phyloP scores from a whole-genome alignment of 306 rosid species.

The Corylus americana region DNA sequence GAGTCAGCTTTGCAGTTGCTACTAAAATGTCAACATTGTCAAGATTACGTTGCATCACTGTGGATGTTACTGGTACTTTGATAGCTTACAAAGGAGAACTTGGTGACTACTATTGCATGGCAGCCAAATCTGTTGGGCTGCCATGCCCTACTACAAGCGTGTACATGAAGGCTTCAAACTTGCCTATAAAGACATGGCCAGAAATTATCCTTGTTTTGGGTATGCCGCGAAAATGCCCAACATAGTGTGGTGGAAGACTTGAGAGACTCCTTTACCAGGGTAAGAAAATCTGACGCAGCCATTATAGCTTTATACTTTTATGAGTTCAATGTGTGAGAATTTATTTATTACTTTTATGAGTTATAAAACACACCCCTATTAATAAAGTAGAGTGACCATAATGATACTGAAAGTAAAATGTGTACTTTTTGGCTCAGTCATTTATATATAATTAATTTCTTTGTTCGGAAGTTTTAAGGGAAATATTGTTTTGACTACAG shows the following conservation, averaged over 20 bases:
- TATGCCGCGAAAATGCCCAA: constrained; percentile 84
- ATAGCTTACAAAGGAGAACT: constrained; percentile 96
- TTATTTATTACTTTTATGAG: not conserved
- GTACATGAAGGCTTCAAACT: constrained; percentile 89
- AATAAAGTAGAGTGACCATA: not conserved
- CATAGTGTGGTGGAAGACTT: constrained; percentile 89
- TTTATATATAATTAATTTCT: too few species aligned
- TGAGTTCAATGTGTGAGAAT: constrained; percentile 9
- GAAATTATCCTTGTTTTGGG: constrained; percentile 84
- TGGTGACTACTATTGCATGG: constrained; percentile 97
- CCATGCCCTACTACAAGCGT: constrained; percentile 90
- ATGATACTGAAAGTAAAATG: not conserved
- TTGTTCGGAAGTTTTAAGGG: not conserved
- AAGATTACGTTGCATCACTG: constrained; percentile 74
- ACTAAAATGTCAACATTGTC: constrained; percentile 60
- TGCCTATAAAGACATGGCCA: constrained; percentile 90
- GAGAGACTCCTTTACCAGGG: constrained; percentile 84
- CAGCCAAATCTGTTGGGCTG: constrained; percentile 86
- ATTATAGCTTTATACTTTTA: constrained; percentile 2
- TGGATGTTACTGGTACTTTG: constrained; percentile 93
- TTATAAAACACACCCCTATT: not conserved
- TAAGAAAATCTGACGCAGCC: constrained; percentile 40
- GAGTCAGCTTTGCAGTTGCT: constrained; percentile 17
- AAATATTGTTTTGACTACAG: constrained; percentile 44
- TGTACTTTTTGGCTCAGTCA: not conserved